Base-by-base conservation (phyloP, 768 basidiomycete genomes). In the Chalciporus piperatus region DNA sequence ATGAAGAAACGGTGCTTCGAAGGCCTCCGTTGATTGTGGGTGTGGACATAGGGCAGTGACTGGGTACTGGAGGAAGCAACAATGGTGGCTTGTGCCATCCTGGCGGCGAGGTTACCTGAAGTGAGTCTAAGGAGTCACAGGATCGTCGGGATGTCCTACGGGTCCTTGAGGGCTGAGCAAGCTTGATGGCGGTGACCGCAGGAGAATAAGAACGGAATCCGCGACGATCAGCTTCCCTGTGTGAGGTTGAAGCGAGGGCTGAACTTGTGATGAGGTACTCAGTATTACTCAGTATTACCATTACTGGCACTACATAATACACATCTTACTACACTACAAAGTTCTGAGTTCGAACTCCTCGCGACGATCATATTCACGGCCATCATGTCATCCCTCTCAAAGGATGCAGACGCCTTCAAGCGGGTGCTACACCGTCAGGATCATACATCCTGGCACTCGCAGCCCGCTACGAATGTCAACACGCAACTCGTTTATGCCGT, bases 401-500 rank as follows among this genome's bases (percentile, higher is more conserved):
- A 82, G 68, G 89, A 90, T 55, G 75, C 80, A 43, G 83, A 87
- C 49, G 73, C 82, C 35, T 89, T 89, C 77, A 87, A 87, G 65
- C 75, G 73, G 10, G 72, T 76, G 11, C 70, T 89, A 23, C 76
- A 83, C 13, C 70, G 83, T 48, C 85, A 86, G 65, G 82, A 89
- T 62, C 85, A 78, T 52, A 70, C 79, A 1, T 88, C 89, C 55
- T 90, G 88, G 88, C 88, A 89, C 59, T 90, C 92, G 12, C 92
- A 94, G 67, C 90, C 92, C 14, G 85, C 85, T n/a, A 84, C 72
- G 47, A 89, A 95, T 74, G 76, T 89, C 52, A 91, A 91, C 60
- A 95, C 92, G 0, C 91, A 93, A 67, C 76, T 95, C 27, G 83
- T 92, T 3, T 92, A 91, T 63, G 87, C 87, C 6, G 84, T 95